Base-by-base conservation (phyloP, 805 yeast species). In the Hanseniaspora meyeri region DNA sequence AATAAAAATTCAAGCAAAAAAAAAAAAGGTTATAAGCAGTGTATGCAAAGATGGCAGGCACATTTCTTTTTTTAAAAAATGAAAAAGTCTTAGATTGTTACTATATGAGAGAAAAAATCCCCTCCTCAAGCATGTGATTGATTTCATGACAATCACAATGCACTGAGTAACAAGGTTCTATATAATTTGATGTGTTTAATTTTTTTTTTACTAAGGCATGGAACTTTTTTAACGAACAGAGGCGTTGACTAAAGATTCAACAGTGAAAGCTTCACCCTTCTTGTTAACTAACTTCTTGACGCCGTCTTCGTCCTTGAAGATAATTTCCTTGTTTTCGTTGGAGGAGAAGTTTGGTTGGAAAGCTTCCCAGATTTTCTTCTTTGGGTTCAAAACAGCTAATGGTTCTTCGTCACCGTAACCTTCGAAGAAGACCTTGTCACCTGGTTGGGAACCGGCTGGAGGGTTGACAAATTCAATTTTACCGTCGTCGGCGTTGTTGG, bases 351-450 rank as follows among this genome's bases (percentile, higher is more conserved):
- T 76, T 53, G 97, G 97, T 77, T 93, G 98, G 61, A 86, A 76
- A 54, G 90, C 79, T 78, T 93, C 98, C 95, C 96, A 93, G 60
- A 90, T 77, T 79, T 93, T 93, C 85, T 93, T 93, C 83, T 93
- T 93, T 65, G 98, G 97, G 75, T 91, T 91, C 72, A 93, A 77
- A 67, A 83, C 91, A 66, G 87, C 80, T 72, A 89, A 95, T 62
- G 98, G 97, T 56, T 80, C 82, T 62, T 88, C 87, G 66, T 88
- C 85, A 52, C 69, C 70, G 70, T 75, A 89, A 58, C 88, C 95
- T 73, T 89, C 96, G 66, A 93, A 93, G 80, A 87, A 91, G 60
- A 93, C 77, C 76, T 89, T 90, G 72, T 93, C 98, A 72, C 99
- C 99, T 12, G 98, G 82, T 73, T 87, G 79, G 46, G 96, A 81